phyloP scores from a whole-genome alignment of 2,329 filamentous ascomycete genomes.

The Ustulina deusta region DNA sequence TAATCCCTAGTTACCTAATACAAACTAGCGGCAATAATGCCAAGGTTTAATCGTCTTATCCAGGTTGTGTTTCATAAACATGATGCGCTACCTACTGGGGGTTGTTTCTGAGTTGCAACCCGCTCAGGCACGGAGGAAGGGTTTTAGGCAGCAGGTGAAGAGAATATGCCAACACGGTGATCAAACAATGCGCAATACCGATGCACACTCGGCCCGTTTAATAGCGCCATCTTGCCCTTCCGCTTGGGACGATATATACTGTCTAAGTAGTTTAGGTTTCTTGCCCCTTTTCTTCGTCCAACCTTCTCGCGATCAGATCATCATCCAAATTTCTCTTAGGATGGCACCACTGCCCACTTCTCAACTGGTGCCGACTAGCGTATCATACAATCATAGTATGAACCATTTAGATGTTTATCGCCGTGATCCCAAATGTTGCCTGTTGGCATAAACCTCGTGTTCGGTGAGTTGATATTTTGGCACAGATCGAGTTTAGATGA shows the following conservation, averaged over 20 bases:
- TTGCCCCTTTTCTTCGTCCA: not conserved
- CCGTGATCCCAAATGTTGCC: no score
- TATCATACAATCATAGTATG: not conserved
- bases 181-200: not conserved
- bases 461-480: not conserved
- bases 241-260: not conserved
- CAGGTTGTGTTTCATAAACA: slow-evolving; percentile 1
- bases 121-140: slow-evolving; percentile 3
- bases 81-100: not conserved
- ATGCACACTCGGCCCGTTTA: not conserved
- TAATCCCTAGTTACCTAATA: not conserved
- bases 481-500: not conserved
- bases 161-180: slow-evolving; percentile 3
- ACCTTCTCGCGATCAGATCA: not conserved
- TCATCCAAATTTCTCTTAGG: not conserved
- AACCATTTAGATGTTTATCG: not conserved
- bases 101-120: not conserved
- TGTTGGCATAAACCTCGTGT: not conserved
- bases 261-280: not conserved
- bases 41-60: not conserved
- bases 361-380: not conserved
- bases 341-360: not conserved
- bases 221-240: not conserved
- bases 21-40: not conserved
- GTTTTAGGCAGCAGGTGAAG: slow-evolving; percentile 20